Conservation (phyloP, 208 protist genomes). For the Porcisia hertigi region DNA sequence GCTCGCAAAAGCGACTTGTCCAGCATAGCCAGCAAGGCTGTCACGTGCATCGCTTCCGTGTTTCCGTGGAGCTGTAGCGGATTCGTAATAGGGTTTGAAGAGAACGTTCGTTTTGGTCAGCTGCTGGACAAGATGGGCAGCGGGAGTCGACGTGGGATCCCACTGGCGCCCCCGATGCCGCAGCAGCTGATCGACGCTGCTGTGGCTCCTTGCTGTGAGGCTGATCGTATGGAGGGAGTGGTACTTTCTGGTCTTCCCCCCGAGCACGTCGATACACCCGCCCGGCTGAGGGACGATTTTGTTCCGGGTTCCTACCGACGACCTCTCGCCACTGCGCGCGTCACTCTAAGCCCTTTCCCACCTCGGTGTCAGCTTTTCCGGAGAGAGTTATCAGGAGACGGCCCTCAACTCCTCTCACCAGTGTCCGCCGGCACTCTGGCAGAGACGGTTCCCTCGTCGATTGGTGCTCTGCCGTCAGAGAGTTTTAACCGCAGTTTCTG, state of each 20-base stretch:
- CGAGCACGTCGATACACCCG: not conserved
- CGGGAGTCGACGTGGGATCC: constrained; percentile 1
- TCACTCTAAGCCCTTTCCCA: constrained; percentile 11
- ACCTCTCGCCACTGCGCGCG: constrained; percentile 9
- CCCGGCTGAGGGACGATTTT: constrained; percentile 3
- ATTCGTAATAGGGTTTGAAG: constrained; percentile 42
- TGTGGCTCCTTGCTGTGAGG: not conserved
- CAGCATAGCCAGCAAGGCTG: constrained; percentile 40
- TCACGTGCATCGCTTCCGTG: constrained; percentile 46
- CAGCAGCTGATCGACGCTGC: not conserved
- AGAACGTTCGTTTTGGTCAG: constrained; percentile 36
- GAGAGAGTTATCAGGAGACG: not conserved
- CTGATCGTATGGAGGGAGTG: not conserved
- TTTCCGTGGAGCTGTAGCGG: constrained; percentile 51
- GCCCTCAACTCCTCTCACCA: constrained; percentile 1
- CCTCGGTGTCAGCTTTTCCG: constrained; percentile 18
- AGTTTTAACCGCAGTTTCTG: not conserved
- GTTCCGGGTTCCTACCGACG: not conserved
- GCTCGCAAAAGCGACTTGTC: constrained; percentile 29
- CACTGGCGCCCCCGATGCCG: not conserved
- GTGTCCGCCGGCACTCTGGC: not conserved
- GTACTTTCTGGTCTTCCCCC: not conserved
- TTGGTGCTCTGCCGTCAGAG: not conserved
- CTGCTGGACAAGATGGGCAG: not conserved
- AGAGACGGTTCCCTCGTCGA: not conserved